Evolutionary conservation across 179 eudicot genomes (phyloP).

Genomic region (Beta lomatogona): DNA sequence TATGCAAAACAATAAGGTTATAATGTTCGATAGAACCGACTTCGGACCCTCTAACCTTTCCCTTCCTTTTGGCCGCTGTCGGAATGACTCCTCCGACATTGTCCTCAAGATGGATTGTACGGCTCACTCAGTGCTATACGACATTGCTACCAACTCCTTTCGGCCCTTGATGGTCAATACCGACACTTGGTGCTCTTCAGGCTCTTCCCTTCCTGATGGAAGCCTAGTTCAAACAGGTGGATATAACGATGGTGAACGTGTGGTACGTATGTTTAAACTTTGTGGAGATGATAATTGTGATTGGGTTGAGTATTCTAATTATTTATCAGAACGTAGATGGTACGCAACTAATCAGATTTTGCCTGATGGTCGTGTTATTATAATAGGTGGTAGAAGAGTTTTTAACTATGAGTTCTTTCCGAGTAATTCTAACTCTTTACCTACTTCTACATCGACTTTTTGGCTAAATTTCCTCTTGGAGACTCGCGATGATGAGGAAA

Average conservation of each 20-base stretch:
- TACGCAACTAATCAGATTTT: slow-evolving; percentile 68
- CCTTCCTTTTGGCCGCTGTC: slow-evolving; percentile 61
- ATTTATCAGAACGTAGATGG: slow-evolving; percentile 59
- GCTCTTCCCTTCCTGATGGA: slow-evolving; percentile 65
- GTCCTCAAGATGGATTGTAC: slow-evolving; percentile 59
- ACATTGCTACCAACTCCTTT: slow-evolving; percentile 47
- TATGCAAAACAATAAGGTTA: slow-evolving; percentile 54
- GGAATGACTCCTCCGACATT: slow-evolving; percentile 51
- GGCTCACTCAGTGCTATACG: slow-evolving; percentile 72
- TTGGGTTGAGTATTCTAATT: slow-evolving; percentile 53
- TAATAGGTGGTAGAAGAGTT: slow-evolving; percentile 64
- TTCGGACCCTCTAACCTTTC: slow-evolving; percentile 75
- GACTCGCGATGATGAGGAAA: slow-evolving; percentile 54
- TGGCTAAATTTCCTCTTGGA: slow-evolving; percentile 51
- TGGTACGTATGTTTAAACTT: slow-evolving; percentile 47
- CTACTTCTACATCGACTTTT: slow-evolving; percentile 19
- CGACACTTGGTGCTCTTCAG: slow-evolving; percentile 90
- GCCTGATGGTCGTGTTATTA: slow-evolving; percentile 60
- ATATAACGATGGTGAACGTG: slow-evolving; percentile 67
- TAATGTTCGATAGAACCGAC: slow-evolving; percentile 77
- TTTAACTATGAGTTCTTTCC: slow-evolving; percentile 68
- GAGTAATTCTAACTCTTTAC: background rate
- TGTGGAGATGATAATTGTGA: slow-evolving; percentile 49
- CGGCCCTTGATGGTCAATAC: slow-evolving; percentile 61
- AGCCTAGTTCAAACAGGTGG: slow-evolving; percentile 79